Conservation (phyloP, 2,329 filamentous ascomycete genomes). For the Epichloe gansuensis region DNA sequence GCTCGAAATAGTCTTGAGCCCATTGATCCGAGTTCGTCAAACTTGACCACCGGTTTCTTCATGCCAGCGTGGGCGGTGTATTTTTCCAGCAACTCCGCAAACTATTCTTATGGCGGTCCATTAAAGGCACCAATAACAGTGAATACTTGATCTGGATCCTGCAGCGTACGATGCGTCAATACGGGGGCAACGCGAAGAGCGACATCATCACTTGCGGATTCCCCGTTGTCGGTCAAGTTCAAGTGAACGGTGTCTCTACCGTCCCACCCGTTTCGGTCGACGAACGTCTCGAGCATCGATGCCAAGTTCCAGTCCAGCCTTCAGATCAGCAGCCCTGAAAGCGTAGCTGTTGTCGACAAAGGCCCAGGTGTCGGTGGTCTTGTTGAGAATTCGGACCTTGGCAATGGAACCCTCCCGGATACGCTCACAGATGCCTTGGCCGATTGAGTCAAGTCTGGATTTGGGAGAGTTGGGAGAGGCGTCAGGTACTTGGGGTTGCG, state of each 20-base stretch:
- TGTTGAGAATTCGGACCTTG: constrained; percentile 19
- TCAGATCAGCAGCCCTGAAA: constrained; percentile 18
- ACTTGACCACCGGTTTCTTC: constrained; percentile 4
- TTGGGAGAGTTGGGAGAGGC: constrained; percentile 20
- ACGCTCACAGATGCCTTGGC: constrained; percentile 11
- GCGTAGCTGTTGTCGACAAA: constrained; percentile 14
- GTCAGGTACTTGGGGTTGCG: constrained; percentile 19
- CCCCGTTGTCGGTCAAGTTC: constrained; percentile 13
- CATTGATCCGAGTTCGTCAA: constrained; percentile 17
- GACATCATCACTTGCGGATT: constrained; percentile 15
- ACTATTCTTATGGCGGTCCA: neutral
- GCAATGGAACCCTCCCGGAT: constrained; percentile 1
- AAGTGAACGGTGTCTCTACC: constrained; percentile 18
- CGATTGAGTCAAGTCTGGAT: constrained; percentile 7
- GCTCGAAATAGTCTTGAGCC: constrained; percentile 28
- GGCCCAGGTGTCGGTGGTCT: constrained; percentile 13
- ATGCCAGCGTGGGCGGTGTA: neutral
- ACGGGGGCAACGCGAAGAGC: constrained; percentile 25
- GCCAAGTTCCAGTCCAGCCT: constrained; percentile 20
- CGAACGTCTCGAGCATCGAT: constrained; percentile 23
- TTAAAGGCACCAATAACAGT: neutral
- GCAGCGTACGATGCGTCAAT: constrained; percentile 25
- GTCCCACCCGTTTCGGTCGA: constrained; percentile 15
- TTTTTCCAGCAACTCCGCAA: neutral
- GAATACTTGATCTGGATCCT: constrained; percentile 18